These are phyloP conservation scores for Trypanosoma melophagium DNA, from an alignment of 208 protist genomes.

Conservation along the genomic window DNA sequence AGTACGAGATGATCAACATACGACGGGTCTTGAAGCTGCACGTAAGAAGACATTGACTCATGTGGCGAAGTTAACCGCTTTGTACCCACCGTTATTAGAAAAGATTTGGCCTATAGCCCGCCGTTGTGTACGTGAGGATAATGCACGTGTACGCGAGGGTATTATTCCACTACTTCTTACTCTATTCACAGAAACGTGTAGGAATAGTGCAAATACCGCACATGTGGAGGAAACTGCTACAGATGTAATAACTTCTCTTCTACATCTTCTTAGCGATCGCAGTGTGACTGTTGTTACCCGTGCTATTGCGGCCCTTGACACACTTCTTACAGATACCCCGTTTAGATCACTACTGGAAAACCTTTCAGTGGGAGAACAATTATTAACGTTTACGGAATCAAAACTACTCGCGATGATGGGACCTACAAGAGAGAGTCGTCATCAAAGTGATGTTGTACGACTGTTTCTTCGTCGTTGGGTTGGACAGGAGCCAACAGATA, in stretches of 20 bases:
- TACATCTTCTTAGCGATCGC: slow-evolving; percentile 76
- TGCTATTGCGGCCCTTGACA: slow-evolving; percentile 62
- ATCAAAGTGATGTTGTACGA: slow-evolving; percentile 44
- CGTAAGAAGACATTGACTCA: slow-evolving; percentile 52
- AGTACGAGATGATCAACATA: slow-evolving; percentile 43
- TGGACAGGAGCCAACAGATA: slow-evolving; percentile 34
- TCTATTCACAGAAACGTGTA: slow-evolving; percentile 35
- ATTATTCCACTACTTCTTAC: slow-evolving; percentile 74
- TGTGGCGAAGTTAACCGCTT: slow-evolving; percentile 47
- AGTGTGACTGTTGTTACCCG: slow-evolving; percentile 70
- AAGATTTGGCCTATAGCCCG: slow-evolving; percentile 72
- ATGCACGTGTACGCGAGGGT: slow-evolving; percentile 72
- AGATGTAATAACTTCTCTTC: slow-evolving; percentile 62
- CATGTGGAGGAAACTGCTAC: slow-evolving; percentile 28
- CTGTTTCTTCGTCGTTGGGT: slow-evolving; percentile 78
- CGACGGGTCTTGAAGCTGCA: slow-evolving; percentile 39
- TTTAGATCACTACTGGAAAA: slow-evolving; percentile 37
- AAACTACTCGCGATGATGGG: slow-evolving; percentile 57
- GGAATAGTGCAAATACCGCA: neutral
- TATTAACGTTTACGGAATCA: slow-evolving; percentile 61
- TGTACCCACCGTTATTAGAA: slow-evolving; percentile 58
- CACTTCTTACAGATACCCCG: slow-evolving; percentile 52
- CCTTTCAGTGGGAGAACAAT: slow-evolving; percentile 34
- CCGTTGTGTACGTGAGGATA: slow-evolving; percentile 68
- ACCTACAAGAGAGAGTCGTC: slow-evolving; percentile 29